Evolutionary conservation across 768 basidiomycete species (phyloP).

Genomic region (Mycena capillaripes): DNA sequence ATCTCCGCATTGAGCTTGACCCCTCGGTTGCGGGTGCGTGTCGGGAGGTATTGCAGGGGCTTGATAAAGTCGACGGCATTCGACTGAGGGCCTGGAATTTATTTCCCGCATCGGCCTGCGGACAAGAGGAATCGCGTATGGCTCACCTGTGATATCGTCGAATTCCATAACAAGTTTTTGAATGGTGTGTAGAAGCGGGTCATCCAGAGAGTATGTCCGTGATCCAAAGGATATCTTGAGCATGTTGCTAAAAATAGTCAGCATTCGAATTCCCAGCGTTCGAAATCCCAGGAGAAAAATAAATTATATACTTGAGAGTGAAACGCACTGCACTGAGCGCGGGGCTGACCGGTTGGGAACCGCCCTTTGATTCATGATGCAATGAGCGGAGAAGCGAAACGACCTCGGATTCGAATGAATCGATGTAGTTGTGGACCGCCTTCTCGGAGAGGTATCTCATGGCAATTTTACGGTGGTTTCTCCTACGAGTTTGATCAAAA

Average conservation of each 20-base stretch:
- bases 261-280: neutral
- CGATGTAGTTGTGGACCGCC: neutral
- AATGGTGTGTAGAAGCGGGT: neutral
- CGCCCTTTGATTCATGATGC: neutral
- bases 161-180: neutral
- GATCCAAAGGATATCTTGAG: neutral
- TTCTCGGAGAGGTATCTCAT: neutral
- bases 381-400: neutral
- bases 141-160: neutral
- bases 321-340: neutral
- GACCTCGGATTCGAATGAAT: neutral
- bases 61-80: neutral
- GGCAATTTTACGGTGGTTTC: neutral
- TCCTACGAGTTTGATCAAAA: neutral
- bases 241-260: neutral
- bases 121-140: too few relatives aligned
- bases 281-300: neutral
- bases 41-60: neutral
- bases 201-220: neutral
- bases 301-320: neutral
- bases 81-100: neutral
- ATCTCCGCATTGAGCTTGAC: neutral
- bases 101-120: too few relatives aligned
- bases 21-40: neutral
- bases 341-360: neutral